Evolutionary conservation across 1,284 basidiomycete species (phyloP), one percentile per base, ranked within the genome.

Genomic region (Naganishia albida): DNA sequence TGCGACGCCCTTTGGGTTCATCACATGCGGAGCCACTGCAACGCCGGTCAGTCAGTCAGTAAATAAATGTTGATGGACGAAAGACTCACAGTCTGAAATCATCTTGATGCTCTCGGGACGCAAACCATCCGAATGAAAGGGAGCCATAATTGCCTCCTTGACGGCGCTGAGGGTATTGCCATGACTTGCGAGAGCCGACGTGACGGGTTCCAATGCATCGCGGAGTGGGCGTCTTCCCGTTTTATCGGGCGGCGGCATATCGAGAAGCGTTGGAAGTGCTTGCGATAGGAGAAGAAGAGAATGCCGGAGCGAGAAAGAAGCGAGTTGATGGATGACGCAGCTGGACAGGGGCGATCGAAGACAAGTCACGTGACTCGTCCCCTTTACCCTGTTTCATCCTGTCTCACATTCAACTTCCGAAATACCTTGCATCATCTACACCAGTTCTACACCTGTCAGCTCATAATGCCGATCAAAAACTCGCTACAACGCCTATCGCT

Each of bases 21-120:
- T 92, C 72, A 94, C 88, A 67, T 87, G 86, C 13, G 91, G 91
- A 4, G 91, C 90, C 73, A 94, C 91, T 94, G 75, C 13, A 69
- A 44, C 34, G 23, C 7, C n/a, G 49, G 20, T 42, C 54, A 63
- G 53, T 15, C 44, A 46, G 38, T 16, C 46, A 15, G 43, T 38
- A n/a, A 44, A n/a, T 3, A 16, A 16, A 40, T 49, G 30, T 53
- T 20, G 39, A 25, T 39, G 26, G 18, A 43, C 18, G 38, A 38
- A n/a, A 26, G 20, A 49, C 78, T 73, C 64, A 78, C 78, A 70
- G 51, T 80, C 78, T n/a, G 74, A 73, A 30, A 80, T 65, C 18
- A 78, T 78, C 39, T 73, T 73, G 39, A 77, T 73, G 49, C 74
- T 75, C 69, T 77, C 77, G 20, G 74, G 73, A 12, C 75, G 68